phyloP scores from a whole-genome alignment of 202 grass and related monocot species.

The Setaria viridis region DNA sequence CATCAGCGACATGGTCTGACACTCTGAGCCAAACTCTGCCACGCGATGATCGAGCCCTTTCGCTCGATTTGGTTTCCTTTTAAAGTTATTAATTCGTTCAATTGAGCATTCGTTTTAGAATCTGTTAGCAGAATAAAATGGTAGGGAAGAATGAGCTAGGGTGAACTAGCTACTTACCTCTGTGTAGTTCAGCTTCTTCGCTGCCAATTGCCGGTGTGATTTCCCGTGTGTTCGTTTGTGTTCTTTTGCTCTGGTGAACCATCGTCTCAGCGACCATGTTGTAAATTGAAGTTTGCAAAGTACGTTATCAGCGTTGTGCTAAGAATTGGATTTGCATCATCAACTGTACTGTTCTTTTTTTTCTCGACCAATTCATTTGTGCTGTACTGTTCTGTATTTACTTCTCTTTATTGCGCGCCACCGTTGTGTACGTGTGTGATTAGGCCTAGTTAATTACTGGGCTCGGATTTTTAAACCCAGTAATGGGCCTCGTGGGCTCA shows the following conservation, averaged over 20 bases:
- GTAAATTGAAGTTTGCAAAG: slow-evolving; percentile 73
- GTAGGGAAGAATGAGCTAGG: neutral
- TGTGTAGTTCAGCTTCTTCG: slow-evolving; percentile 12
- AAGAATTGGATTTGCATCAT: slow-evolving; percentile 5
- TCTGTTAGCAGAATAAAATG: slow-evolving; percentile 33
- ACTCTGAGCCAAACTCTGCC: neutral
- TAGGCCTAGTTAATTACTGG: slow-evolving; percentile 13
- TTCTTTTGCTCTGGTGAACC: neutral
- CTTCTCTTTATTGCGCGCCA: neutral
- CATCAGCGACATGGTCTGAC: slow-evolving; percentile 86
- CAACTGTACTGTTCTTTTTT: neutral
- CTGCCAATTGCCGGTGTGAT: slow-evolving; percentile 35
- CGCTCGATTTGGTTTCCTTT: neutral
- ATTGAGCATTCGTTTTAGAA: neutral
- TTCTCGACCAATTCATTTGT: no score
- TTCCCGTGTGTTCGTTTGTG: neutral
- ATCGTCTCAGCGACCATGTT: slow-evolving; percentile 20
- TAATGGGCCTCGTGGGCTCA: slow-evolving; percentile 32
- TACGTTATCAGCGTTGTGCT: neutral
- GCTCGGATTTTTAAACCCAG: neutral
- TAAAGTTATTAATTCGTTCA: slow-evolving; percentile 9
- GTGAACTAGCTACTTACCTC: slow-evolving; percentile 22
- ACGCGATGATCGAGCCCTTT: neutral
- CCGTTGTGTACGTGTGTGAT: neutral
- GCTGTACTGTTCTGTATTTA: slow-evolving; percentile 7